Evolutionary conservation across 495 filamentous ascomycete genomes (phyloP).

Genomic region (Pyrenula massariospora): DNA sequence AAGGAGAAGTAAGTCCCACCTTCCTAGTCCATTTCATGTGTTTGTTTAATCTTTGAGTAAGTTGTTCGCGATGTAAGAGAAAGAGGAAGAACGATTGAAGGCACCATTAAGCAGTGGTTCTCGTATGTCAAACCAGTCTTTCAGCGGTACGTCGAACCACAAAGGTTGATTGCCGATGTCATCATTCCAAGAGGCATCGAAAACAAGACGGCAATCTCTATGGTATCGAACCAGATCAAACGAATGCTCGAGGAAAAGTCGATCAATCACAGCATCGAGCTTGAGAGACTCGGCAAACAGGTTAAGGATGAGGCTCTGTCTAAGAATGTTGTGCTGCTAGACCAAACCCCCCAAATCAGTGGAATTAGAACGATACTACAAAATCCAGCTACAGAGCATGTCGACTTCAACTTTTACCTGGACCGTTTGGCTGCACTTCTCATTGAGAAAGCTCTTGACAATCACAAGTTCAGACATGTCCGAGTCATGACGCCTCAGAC

Average conservation of each 20-base stretch:
- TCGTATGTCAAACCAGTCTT: constrained; percentile 92
- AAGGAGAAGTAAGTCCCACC: constrained; percentile 58
- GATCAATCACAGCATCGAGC: constrained; percentile 60
- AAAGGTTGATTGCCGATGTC: constrained; percentile 79
- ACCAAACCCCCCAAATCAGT: constrained; percentile 62
- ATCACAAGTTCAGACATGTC: constrained; percentile 46
- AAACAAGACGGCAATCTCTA: constrained; percentile 87
- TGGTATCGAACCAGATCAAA: constrained; percentile 85
- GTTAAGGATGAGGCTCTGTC: constrained; percentile 62
- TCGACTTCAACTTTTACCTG: constrained; percentile 96
- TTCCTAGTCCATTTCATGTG: background rate
- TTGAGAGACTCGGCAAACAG: constrained; percentile 57
- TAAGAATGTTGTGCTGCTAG: constrained; percentile 55
- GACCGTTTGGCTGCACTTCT: constrained; percentile 75
- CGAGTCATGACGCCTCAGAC: constrained; percentile 59
- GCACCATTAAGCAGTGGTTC: constrained; percentile 98
- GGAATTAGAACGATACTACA: constrained; percentile 89
- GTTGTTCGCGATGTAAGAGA: constrained; percentile 79
- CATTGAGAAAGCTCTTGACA: constrained; percentile 71
- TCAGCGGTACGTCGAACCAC: constrained; percentile 79
- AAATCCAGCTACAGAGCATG: constrained; percentile 62
- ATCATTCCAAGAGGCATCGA: constrained; percentile 92
- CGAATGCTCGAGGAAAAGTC: constrained; percentile 79
- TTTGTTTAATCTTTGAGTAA: constrained; percentile 22
- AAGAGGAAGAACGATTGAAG: constrained; percentile 77